These are phyloP conservation scores for Sphaerostilbella broomeana DNA, from an alignment of 2,329 filamentous ascomycete species.

Conservation along the genomic window DNA sequence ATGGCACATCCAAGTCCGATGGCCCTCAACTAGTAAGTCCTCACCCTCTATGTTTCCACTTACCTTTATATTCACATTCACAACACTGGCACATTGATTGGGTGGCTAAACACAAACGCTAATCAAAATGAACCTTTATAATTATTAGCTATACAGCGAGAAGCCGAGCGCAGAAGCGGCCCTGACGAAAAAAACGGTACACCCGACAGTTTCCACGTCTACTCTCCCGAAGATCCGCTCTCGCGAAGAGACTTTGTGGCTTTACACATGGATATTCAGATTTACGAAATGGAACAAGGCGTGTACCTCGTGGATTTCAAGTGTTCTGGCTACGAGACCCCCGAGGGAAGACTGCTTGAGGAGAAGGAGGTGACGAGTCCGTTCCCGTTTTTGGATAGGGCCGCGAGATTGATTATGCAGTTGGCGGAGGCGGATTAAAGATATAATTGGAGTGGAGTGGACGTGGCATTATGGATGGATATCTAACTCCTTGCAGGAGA, in stretches of 20 bases:
- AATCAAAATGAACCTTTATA: conserved; percentile 4
- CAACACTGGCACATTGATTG: too few species aligned
- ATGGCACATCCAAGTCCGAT: conserved; percentile 89
- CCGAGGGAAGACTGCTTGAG: conserved; percentile 66
- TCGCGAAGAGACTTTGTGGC: conserved; percentile 63
- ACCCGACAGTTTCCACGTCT: conserved; percentile 34
- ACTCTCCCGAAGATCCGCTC: conserved; percentile 30
- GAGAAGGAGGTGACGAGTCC: conserved; percentile 95
- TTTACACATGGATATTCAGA: conserved; percentile 91
- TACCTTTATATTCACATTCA: too few species aligned
- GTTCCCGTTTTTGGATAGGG: conserved; percentile 93
- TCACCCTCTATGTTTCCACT: background rate
- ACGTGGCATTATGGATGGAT: too few species aligned
- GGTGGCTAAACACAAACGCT: background rate
- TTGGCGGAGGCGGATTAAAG: conserved; percentile 73
- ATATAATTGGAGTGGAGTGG: too few species aligned
- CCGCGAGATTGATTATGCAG: conserved; percentile 86
- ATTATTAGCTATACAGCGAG: conserved; percentile 6
- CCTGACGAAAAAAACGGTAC: conserved; percentile 18
- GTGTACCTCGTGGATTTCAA: conserved; percentile 98
- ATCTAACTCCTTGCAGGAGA: too few species aligned
- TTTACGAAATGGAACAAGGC: conserved; percentile 86
- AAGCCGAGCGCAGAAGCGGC: conserved; percentile 1
- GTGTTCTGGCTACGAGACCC: conserved; percentile 88
- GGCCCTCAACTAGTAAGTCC: conserved; percentile 73